A percentile compares a stretch with the other conserved stretches of the same genome.
Evolutionary conservation across 257 asterid genomes (phyloP).

Genomic region (Agastache rugosa): DNA sequence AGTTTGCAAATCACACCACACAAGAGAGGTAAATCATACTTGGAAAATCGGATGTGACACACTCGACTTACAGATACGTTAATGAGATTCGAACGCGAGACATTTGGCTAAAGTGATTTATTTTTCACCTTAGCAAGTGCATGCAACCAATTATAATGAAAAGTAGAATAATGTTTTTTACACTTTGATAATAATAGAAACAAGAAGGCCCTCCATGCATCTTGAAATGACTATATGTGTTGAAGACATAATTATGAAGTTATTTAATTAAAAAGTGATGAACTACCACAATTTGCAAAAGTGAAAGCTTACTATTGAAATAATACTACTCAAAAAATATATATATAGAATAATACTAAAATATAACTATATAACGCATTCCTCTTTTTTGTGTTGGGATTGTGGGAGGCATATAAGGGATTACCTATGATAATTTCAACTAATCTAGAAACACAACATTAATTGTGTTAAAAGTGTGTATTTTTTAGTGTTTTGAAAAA

Average conservation of each 20-base stretch:
- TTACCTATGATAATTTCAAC: conserved; percentile 8
- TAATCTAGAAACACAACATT: conserved; percentile 28
- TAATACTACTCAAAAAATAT: neutral
- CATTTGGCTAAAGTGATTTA: neutral
- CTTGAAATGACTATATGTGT: conserved; percentile 1
- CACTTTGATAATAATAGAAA: neutral
- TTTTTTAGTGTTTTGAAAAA: neutral
- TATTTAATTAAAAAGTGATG: conserved; percentile 5
- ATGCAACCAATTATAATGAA: neutral
- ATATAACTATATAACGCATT: neutral
- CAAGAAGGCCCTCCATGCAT: conserved; percentile 29
- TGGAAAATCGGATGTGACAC: no score
- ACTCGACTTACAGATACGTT: no score
- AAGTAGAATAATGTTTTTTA: neutral
- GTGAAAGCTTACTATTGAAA: conserved; percentile 29
- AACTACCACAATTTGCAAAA: conserved; percentile 32
- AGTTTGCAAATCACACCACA: no score
- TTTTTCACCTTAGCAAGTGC: neutral
- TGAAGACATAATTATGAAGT: conserved; percentile 32
- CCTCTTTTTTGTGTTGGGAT: neutral
- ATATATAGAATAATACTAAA: neutral
- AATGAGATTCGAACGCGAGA: no score
- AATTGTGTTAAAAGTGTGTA: neutral
- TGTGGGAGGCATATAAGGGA: conserved; percentile 11
- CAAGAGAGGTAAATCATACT: no score